Evolutionary conservation across 495 filamentous ascomycete genomes (phyloP).

Genomic region (Hypoxylon cercidicola): DNA sequence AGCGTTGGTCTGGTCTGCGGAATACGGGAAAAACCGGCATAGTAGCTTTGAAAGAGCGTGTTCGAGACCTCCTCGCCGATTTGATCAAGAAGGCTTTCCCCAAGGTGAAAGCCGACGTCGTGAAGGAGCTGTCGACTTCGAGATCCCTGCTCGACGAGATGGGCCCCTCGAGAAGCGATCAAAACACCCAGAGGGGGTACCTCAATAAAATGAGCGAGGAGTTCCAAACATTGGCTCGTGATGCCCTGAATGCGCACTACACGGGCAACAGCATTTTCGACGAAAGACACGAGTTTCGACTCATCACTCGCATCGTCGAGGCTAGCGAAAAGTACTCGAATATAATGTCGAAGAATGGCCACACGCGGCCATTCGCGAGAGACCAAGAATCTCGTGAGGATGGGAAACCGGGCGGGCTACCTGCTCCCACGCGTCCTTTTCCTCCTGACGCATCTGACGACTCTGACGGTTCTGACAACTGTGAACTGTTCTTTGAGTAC

Average conservation of each 20-base stretch:
- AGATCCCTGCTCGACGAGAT: conserved; percentile 51
- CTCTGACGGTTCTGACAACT: not conserved
- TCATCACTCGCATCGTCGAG: conserved; percentile 59
- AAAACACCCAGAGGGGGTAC: conserved; percentile 37
- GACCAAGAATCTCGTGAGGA: conserved; percentile 18
- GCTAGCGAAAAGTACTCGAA: conserved; percentile 56
- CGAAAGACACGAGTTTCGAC: conserved; percentile 39
- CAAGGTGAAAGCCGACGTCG: conserved; percentile 58
- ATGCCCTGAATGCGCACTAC: conserved; percentile 54
- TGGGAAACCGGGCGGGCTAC: not conserved
- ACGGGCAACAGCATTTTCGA: conserved; percentile 53
- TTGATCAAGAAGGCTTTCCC: conserved; percentile 64
- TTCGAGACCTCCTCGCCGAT: conserved; percentile 56
- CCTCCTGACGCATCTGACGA: not conserved
- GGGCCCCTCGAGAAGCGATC: conserved; percentile 47
- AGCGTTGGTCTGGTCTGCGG: conserved; percentile 57
- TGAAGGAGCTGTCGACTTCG: conserved; percentile 48
- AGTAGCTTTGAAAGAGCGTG: conserved; percentile 54
- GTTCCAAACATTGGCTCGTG: conserved; percentile 55
- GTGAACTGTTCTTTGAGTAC: not conserved
- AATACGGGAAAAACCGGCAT: conserved; percentile 61
- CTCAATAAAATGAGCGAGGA: conserved; percentile 54
- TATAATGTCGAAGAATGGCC: conserved; percentile 51
- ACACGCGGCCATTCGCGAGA: conserved; percentile 49
- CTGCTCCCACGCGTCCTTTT: no score